Conservation (phyloP, 2,329 filamentous ascomycete genomes). For the Venturiaceae sp. region DNA sequence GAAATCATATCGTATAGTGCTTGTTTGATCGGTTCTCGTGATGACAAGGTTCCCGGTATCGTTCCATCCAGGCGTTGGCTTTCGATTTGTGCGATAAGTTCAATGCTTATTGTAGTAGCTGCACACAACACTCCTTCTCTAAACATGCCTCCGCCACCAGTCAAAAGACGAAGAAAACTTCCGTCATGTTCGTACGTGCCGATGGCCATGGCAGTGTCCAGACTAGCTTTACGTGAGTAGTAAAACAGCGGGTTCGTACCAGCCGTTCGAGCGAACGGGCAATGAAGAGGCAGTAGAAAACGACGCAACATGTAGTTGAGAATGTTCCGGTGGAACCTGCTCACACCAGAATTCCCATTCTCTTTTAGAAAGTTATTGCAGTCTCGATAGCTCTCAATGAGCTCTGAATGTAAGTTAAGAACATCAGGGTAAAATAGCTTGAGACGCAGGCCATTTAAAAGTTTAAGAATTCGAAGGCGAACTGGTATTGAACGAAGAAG, state of each 20-base stretch:
- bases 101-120: conserved; percentile 34
- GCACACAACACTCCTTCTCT: conserved; percentile 29
- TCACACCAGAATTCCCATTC: not conserved
- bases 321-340: conserved; percentile 38
- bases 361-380: conserved; percentile 13
- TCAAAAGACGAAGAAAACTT: conserved; percentile 27
- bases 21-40: conserved; percentile 11
- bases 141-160: conserved; percentile 31
- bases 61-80: conserved; percentile 19
- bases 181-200: conserved; percentile 18
- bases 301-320: conserved; percentile 43
- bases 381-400: conserved; percentile 18
- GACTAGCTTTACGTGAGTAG: conserved; percentile 38
- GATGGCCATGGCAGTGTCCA: conserved; percentile 31
- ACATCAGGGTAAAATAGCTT: conserved; percentile 20
- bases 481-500: conserved; percentile 12
- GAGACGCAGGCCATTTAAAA: conserved; percentile 22
- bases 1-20: conserved; percentile 14
- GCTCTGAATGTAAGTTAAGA: conserved; percentile 17
- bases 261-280: conserved; percentile 35
- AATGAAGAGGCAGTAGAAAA: conserved; percentile 46
- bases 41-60: conserved; percentile 5
- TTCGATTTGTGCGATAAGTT: conserved; percentile 35
- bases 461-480: conserved; percentile 13
- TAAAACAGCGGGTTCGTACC: conserved; percentile 36